Percentiles rank a stretch among this genome's conserved stretches.
Evolutionary conservation across 805 yeast genomes (phyloP).

Genomic region (Clavispora phyllophila): DNA sequence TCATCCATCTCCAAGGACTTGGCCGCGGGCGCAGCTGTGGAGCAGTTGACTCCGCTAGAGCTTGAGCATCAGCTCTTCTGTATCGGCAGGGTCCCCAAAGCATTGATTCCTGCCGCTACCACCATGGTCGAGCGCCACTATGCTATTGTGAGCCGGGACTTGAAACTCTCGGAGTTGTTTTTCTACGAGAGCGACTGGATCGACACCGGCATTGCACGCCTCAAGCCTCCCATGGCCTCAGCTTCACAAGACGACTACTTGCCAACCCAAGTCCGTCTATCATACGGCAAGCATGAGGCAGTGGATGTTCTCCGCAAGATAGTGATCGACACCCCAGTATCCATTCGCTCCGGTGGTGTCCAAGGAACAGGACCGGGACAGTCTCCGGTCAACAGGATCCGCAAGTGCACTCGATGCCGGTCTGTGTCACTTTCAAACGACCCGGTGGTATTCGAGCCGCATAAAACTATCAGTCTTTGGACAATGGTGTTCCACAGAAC

Average conservation of each 20-base stretch:
- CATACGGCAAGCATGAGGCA: constrained; percentile 18
- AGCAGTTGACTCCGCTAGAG: constrained; percentile 33
- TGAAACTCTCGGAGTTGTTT: constrained; percentile 50
- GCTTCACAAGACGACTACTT: neutral
- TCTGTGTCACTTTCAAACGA: constrained; percentile 38
- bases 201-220: constrained; percentile 27
- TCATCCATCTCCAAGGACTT: constrained; percentile 27
- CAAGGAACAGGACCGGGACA: neutral
- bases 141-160: constrained; percentile 37
- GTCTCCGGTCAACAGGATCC: constrained; percentile 13
- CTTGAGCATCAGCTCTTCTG: constrained; percentile 60
- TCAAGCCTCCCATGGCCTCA: neutral
- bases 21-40: constrained; percentile 9
- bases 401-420: constrained; percentile 40
- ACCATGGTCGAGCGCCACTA: constrained; percentile 46
- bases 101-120: constrained; percentile 34
- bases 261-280: constrained; percentile 14
- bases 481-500: constrained; percentile 65
- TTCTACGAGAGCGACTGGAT: constrained; percentile 69
- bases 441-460: constrained; percentile 31
- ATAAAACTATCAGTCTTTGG: constrained; percentile 41
- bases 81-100: constrained; percentile 53
- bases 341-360: constrained; percentile 5
- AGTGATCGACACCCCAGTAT: constrained; percentile 17
- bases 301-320: constrained; percentile 37